Evolutionary conservation across 805 yeast species (phyloP).

Genomic region (Saccharomyces kudriavzevii): DNA sequence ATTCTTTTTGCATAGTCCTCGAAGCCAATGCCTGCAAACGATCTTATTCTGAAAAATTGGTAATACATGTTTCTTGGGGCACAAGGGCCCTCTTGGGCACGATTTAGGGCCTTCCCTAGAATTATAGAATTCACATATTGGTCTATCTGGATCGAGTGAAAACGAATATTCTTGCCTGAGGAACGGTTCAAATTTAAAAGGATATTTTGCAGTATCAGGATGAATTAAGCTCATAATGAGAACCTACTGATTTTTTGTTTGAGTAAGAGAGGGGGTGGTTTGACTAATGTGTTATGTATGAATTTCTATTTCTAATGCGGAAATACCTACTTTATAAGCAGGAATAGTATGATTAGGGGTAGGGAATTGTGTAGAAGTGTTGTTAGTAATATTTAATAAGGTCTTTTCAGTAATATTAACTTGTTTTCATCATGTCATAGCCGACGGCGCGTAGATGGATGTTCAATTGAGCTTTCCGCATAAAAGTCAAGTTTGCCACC

Average conservation of each 20-base stretch:
- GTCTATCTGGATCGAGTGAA: slow-evolving; percentile 82
- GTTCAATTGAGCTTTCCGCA: background rate
- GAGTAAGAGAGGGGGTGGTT: too few relatives aligned
- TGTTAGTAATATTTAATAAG: background rate
- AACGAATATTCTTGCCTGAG: slow-evolving; percentile 71
- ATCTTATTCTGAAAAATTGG: slow-evolving; percentile 63
- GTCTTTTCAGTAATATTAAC: background rate
- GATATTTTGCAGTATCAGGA: slow-evolving; percentile 34
- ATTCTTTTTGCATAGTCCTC: slow-evolving; percentile 94
- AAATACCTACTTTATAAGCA: background rate
- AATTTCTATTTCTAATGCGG: background rate
- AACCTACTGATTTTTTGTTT: background rate
- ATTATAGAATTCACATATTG: slow-evolving; percentile 67
- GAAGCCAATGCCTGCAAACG: slow-evolving; percentile 96
- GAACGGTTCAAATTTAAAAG: slow-evolving; percentile 73
- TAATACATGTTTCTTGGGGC: slow-evolving; percentile 80
- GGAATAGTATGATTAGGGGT: background rate
- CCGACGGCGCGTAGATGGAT: background rate
- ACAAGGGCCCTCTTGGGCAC: slow-evolving; percentile 80
- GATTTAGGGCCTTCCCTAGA: slow-evolving; percentile 46
- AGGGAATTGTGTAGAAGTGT: background rate
- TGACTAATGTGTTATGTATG: background rate
- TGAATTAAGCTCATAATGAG: slow-evolving; percentile 32
- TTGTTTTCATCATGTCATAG: background rate
- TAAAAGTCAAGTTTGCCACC: slow-evolving; percentile 1